Percentiles rank a stretch among this genome's conserved stretches.
Conservation (phyloP, 2,329 filamentous ascomycete species). For the Fusarium veterinarium region DNA sequence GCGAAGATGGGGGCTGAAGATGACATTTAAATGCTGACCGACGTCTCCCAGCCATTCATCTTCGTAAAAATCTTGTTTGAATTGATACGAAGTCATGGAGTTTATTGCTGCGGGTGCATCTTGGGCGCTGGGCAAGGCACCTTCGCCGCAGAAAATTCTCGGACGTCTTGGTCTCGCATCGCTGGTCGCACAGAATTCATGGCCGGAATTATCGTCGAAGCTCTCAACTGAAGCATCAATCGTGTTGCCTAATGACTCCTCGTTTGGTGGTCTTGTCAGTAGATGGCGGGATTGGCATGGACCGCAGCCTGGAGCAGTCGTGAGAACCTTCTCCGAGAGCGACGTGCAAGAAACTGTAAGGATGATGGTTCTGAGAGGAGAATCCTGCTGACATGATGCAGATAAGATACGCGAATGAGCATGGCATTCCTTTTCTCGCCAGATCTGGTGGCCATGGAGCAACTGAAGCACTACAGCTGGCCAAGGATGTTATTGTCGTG, state of each 20-base stretch:
- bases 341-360: slow-evolving; percentile 33
- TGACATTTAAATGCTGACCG: neutral
- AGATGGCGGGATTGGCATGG: slow-evolving; percentile 37
- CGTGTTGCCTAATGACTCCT: neutral
- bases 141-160: slow-evolving; percentile 9
- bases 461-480: slow-evolving; percentile 17
- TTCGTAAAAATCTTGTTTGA: fast-evolving
- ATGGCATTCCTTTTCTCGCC: slow-evolving; percentile 10
- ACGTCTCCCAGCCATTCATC: too few relatives aligned
- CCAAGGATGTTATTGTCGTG: slow-evolving; percentile 16
- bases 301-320: slow-evolving; percentile 9
- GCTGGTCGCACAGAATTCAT: neutral
- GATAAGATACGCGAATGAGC: slow-evolving; percentile 26
- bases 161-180: slow-evolving; percentile 13
- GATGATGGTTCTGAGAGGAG: fast-evolving
- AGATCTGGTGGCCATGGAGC: slow-evolving; percentile 32
- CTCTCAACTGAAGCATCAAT: slow-evolving; percentile 24
- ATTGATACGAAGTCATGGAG: neutral
- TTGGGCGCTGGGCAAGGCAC: slow-evolving; percentile 5
- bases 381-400: neutral
- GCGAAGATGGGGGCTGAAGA: neutral
- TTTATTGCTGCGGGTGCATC: slow-evolving; percentile 21
- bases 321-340: slow-evolving; percentile 7
- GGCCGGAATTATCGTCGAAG: slow-evolving; percentile 12
- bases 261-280: neutral